Evolutionary conservation across 2,329 filamentous ascomycete species (phyloP), one percentile per base, ranked within the genome.

Genomic region (Claviceps africana): DNA sequence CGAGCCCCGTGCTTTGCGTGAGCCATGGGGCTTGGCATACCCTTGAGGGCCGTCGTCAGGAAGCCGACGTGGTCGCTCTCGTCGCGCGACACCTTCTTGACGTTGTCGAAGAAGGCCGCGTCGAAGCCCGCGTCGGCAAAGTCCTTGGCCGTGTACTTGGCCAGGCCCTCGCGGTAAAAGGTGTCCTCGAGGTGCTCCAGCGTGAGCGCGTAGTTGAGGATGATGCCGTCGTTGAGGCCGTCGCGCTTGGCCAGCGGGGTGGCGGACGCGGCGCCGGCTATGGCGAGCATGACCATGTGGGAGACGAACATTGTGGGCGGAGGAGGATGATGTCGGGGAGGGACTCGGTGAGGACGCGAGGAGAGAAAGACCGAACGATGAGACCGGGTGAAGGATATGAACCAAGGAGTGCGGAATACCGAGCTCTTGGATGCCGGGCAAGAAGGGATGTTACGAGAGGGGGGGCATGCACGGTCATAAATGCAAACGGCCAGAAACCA

Each of bases 91-190:
- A 86, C 73, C 55, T 70, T 71, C 62, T 74, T 65, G 51, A 85
- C 59, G 67, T 82, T 79, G 50, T 69, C 66, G 67, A 82, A 83
- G 62, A 81, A 78, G 3, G 67, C 65, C 0, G 67, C 59, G 49
- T 72, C 64, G 60, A 72, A 75, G 15, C 77, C 78, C 46, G 76
- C 77, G 33, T 63, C 66, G 30, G 66, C 58, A 60, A 83, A 83
- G 57, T 80, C 70, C 1, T 61, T 56, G 54, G 72, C 63, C 31
- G 71, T 73, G 69, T 77, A 85, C 59, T 79, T 81, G 53, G 68
- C 63, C 4, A 85, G 69, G 39, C 75, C 81, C 48, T 82, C 62
- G 39, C 70, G 67, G 67, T 86, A 86, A 67, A 85, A 85, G 52
- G 70, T 72, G 55, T 77, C 69, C 66, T 86, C 82, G 31, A 79